Evolutionary conservation across 495 filamentous ascomycete genomes (phyloP).

Genomic region (Lentithecium fluviatile): DNA sequence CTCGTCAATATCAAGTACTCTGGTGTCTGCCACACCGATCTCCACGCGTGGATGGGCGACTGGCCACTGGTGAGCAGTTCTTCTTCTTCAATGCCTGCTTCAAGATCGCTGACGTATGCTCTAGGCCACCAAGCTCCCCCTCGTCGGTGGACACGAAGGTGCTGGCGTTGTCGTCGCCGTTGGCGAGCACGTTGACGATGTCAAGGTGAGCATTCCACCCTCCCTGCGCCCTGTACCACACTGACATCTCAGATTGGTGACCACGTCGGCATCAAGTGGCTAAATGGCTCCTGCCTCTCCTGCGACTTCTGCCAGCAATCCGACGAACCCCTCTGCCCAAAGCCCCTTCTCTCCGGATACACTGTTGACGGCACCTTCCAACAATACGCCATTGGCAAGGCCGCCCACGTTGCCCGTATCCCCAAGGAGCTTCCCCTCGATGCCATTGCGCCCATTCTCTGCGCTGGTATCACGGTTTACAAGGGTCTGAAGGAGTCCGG

Average conservation of each 20-base stretch:
- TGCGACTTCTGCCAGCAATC: conserved; percentile 77
- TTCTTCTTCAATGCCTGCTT: neutral
- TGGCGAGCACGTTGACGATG: conserved; percentile 68
- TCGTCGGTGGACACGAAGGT: conserved; percentile 93
- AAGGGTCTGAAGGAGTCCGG: conserved; percentile 86
- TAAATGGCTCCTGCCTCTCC: conserved; percentile 75
- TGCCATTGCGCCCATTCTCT: conserved; percentile 76
- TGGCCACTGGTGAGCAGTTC: conserved; percentile 62
- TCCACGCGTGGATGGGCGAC: conserved; percentile 83
- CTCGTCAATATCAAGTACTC: conserved; percentile 89
- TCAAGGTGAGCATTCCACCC: conserved; percentile 52
- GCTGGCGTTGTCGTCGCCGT: conserved; percentile 81
- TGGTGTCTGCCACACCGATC: conserved; percentile 83
- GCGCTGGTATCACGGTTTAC: conserved; percentile 90
- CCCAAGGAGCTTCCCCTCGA: conserved; percentile 74
- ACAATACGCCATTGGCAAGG: conserved; percentile 85
- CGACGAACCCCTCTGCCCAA: conserved; percentile 74
- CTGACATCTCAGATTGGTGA: conserved; percentile 53
- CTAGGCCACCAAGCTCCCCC: conserved; percentile 64
- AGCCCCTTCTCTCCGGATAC: conserved; percentile 77
- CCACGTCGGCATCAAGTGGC: conserved; percentile 84
- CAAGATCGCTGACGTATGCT: neutral
- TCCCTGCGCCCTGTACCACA: neutral
- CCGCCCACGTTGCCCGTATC: conserved; percentile 74
- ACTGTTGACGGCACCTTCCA: conserved; percentile 92